Evolutionary conservation across 2,329 filamentous ascomycete genomes (phyloP).

Genomic region (Cytospora mali): DNA sequence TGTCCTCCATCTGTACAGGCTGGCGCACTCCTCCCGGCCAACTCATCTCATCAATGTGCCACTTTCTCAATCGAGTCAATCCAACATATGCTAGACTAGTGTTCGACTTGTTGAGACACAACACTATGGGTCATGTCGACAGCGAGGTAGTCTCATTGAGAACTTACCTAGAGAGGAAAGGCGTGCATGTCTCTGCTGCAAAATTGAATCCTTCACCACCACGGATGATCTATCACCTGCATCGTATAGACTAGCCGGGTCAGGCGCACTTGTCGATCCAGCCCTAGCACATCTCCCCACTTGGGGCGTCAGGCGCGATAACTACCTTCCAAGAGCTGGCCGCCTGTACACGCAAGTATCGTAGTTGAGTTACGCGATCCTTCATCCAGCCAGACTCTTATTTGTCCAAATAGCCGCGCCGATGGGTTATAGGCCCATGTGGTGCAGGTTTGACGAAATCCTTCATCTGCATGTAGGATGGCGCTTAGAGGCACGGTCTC

Average conservation of each 20-base stretch:
- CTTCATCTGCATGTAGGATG: not conserved
- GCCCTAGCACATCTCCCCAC: not conserved
- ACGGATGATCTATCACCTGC: not conserved
- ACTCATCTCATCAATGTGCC: not conserved
- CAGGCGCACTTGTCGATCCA: not conserved
- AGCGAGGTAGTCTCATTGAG: not conserved
- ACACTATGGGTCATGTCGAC: not conserved
- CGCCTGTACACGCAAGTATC: not conserved
- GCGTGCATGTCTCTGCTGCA: not conserved
- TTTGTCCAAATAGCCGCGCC: constrained; percentile 1
- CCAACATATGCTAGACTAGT: not conserved
- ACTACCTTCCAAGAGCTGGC: not conserved
- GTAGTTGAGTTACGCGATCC: not conserved
- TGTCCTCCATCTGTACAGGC: not conserved
- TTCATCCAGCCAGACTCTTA: constrained; percentile 1
- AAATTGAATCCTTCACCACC: not conserved
- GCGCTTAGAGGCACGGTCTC: not conserved
- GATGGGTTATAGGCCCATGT: not conserved
- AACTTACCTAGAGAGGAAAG: not conserved
- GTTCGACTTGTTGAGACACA: not conserved
- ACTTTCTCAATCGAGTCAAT: not conserved
- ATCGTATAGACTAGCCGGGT: not conserved
- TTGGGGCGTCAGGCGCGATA: constrained; percentile 11
- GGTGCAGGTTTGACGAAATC: not conserved
- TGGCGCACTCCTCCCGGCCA: not conserved